Base-by-base conservation (phyloP, 2,329 filamentous ascomycete species). In the Bimuria novae-zelandiae region DNA sequence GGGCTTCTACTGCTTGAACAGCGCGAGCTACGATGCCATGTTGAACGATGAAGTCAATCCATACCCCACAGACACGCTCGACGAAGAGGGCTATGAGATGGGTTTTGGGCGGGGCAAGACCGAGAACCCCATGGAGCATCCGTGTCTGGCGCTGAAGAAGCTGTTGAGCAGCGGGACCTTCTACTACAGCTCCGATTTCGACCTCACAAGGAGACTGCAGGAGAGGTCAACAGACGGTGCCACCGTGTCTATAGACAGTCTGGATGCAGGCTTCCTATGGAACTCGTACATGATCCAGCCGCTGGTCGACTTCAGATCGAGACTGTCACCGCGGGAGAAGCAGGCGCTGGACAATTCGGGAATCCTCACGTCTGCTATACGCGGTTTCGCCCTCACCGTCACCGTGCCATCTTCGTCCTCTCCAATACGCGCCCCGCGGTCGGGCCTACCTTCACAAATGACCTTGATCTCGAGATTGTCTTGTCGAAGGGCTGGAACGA, bases 231-330 rank as follows among this genome's bases (percentile, higher is more conserved):
- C 88, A 51, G 90, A 93, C 69, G 85, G 85, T 17, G 82, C 86
- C 39, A 86, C 89, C 0, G 92, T 97, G 58, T 90, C 96, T 57
- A 91, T 97, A 55, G 92, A 96, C 70, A 94, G 90, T 67, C 86
- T 97, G 56, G 92, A 99, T 72, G 89, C 92, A 66, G 89, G 89
- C 1, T 97, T 96, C 70, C 77, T 99, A 16, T 99, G 94, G 94
- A 99, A 99, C 70, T 95, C 91, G 3, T 97, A 95, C 76, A 97
- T 99, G 92, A 96, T 99, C 65, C 88, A 89, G 59, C 92, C 94
- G 4, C 80, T 99, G 49, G 87, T 97, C 25, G 84, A 92, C 71
- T 97, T 99, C 71, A 87, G 94, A 37, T 92, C 89, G 25, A 84
- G 90, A 16, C 81, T 99, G 41, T 83, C 90, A 55, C 83, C 84